These are phyloP conservation scores for Clonostachys byssicola DNA, from an alignment of 2,329 filamentous ascomycete species.

Conservation along the genomic window DNA sequence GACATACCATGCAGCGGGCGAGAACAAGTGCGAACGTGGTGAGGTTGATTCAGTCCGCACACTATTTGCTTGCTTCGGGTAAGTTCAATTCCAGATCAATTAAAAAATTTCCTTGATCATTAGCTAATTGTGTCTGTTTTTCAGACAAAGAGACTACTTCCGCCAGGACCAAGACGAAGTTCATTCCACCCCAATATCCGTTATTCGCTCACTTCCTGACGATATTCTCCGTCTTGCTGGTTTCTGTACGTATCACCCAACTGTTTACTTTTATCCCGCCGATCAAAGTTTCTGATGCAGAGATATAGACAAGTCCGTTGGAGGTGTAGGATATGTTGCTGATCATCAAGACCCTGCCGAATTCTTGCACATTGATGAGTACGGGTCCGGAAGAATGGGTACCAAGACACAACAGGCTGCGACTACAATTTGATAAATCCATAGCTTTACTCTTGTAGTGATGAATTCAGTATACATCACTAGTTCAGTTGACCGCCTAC, in stretches of 20 bases:
- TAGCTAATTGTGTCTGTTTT: background rate
- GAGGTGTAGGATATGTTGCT: conserved; percentile 1
- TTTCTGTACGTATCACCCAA: background rate
- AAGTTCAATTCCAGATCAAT: background rate
- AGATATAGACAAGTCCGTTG: conserved; percentile 1
- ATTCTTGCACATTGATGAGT: background rate
- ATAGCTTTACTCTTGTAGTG: too few relatives aligned
- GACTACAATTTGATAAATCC: too few relatives aligned
- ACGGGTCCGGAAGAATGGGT: too few relatives aligned
- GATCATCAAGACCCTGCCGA: conserved; percentile 2
- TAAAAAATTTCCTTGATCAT: background rate
- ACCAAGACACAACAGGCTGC: too few relatives aligned
- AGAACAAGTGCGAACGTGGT: background rate
- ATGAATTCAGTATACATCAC: too few relatives aligned
- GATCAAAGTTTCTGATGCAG: background rate
- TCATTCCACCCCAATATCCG: background rate
- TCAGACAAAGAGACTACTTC: conserved; percentile 1
- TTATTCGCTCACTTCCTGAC: background rate
- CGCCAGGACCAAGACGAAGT: conserved; percentile 2
- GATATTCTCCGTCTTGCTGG: conserved; percentile 1
- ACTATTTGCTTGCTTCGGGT: conserved; percentile 1
- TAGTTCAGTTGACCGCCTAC: too few relatives aligned
- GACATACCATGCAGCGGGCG: background rate
- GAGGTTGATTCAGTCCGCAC: conserved; percentile 1
- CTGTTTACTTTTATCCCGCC: background rate